Conservation (phyloP, 495 filamentous ascomycete species). For the Umbilicaria muhlenbergii region DNA sequence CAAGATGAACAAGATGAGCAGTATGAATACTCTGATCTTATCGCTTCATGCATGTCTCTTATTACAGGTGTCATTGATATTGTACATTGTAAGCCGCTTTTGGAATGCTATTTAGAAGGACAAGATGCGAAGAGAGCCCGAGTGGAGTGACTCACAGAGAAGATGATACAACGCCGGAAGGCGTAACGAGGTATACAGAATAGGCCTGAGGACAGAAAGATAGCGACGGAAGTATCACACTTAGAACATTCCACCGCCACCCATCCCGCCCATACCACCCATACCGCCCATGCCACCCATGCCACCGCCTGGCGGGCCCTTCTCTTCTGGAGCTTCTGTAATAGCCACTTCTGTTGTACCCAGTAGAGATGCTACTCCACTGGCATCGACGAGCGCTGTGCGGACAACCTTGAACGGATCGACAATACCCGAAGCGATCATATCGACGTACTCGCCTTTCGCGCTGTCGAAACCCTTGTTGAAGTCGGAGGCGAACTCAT, state of each 20-base stretch:
- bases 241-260: slow-evolving; percentile 37
- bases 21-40: no score
- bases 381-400: slow-evolving; percentile 84
- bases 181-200: neutral
- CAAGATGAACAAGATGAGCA: no score
- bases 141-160: slow-evolving; percentile 12
- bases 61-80: no score
- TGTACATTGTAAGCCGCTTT: slow-evolving; percentile 1
- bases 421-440: slow-evolving; percentile 92
- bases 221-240: neutral
- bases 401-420: slow-evolving; percentile 99
- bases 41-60: no score
- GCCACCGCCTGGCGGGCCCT: slow-evolving; percentile 45
- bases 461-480: slow-evolving; percentile 95
- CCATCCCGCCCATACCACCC: slow-evolving; percentile 59
- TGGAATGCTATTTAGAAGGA: slow-evolving; percentile 7
- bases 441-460: slow-evolving; percentile 96
- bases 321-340: slow-evolving; percentile 89
- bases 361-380: slow-evolving; percentile 89
- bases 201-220: slow-evolving; percentile 9
- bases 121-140: slow-evolving; percentile 5
- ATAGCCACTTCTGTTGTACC: slow-evolving; percentile 97
- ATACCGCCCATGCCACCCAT: slow-evolving; percentile 35
- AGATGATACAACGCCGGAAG: neutral
- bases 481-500: slow-evolving; percentile 85